phyloP scores from a whole-genome alignment of 805 yeast genomes.

The Ogataea nitratoaversa region DNA sequence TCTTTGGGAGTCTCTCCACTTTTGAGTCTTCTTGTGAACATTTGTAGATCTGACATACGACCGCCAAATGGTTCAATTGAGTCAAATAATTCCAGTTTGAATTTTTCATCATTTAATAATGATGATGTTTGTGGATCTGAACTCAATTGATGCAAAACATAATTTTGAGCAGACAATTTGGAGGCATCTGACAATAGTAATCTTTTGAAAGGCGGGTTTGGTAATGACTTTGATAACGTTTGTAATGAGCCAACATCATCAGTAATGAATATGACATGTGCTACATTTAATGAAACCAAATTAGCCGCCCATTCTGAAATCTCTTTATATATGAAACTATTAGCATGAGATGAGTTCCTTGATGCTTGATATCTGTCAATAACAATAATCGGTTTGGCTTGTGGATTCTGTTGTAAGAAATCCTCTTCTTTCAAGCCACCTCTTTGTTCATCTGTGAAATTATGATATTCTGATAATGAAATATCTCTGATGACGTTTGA shows the following conservation, averaged over 20 bases:
- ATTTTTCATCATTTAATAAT: conserved; percentile 15
- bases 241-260: conserved; percentile 78
- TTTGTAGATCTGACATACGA: conserved; percentile 88
- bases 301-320: conserved; percentile 87
- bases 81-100: conserved; percentile 39
- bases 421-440: conserved; percentile 61
- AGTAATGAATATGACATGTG: conserved; percentile 86
- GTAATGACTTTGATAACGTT: conserved; percentile 65
- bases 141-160: conserved; percentile 54
- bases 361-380: conserved; percentile 64
- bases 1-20: conserved; percentile 80
- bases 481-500: conserved; percentile 70
- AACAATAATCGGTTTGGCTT: conserved; percentile 78
- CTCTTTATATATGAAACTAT: conserved; percentile 65
- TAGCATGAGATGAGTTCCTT: conserved; percentile 50
- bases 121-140: conserved; percentile 19
- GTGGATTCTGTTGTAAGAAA: conserved; percentile 80
- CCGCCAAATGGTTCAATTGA: conserved; percentile 84
- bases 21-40: conserved; percentile 79
- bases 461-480: conserved; percentile 41
- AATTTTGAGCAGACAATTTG: conserved; percentile 60
- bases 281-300: conserved; percentile 70
- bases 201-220: conserved; percentile 80
- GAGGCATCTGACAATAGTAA: conserved; percentile 80
- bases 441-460: conserved; percentile 22